Conservation (phyloP, 352 stramenopile genomes). For the Thraustotheca clavata region DNA sequence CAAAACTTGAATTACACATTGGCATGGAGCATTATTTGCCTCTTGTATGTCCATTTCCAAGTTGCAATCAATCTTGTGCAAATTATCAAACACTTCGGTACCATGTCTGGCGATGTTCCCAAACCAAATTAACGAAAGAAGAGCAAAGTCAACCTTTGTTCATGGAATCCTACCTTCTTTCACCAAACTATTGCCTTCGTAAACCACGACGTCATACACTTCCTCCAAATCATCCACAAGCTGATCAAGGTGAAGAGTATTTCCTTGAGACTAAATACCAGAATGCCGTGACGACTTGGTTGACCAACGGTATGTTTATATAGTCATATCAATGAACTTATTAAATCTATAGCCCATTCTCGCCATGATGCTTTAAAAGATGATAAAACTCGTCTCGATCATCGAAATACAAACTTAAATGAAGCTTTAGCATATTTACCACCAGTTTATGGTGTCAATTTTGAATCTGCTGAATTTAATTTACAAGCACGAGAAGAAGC, state of each 20-base stretch:
- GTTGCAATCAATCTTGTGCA: conserved; percentile 55
- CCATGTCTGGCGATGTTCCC: conserved; percentile 60
- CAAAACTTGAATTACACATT: conserved; percentile 48
- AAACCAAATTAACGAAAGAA: conserved; percentile 41
- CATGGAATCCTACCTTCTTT: conserved; percentile 66
- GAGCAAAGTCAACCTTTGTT: conserved; percentile 53
- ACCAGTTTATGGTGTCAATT: conserved; percentile 51
- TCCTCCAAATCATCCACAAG: conserved; percentile 17
- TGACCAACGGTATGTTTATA: background rate
- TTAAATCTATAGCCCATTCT: background rate
- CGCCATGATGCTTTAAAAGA: background rate
- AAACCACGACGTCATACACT: conserved; percentile 51
- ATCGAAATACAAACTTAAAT: background rate
- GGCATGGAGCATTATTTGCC: conserved; percentile 46
- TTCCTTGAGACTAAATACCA: conserved; percentile 61
- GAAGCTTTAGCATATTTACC: conserved; percentile 37
- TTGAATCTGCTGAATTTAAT: conserved; percentile 51
- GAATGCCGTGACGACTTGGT: conserved; percentile 39
- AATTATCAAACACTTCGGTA: conserved; percentile 61
- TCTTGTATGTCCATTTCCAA: conserved; percentile 64
- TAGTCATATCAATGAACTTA: background rate
- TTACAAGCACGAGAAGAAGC: conserved; percentile 52
- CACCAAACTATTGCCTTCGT: conserved; percentile 61
- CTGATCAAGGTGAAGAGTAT: conserved; percentile 36
- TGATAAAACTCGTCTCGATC: background rate